phyloP scores from a whole-genome alignment of 1,139 yeast genomes.

The Candida buenavistaensis region DNA sequence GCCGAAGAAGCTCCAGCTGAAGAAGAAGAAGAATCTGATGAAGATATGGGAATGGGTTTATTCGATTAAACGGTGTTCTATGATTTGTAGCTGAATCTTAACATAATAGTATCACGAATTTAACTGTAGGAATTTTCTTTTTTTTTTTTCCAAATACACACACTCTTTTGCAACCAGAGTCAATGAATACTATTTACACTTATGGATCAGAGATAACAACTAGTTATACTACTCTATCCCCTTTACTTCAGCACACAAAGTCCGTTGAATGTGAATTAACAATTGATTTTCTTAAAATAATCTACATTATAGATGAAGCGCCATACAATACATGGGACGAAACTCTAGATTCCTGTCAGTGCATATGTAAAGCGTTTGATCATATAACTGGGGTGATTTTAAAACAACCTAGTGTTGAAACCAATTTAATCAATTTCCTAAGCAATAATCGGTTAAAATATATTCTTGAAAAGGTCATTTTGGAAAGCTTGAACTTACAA shows the following conservation, averaged over 20 bases:
- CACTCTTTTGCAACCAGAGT: slow-evolving; percentile 8
- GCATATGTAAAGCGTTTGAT: not conserved
- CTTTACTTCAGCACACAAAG: not conserved
- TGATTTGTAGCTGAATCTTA: slow-evolving; percentile 8
- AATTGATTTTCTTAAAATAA: slow-evolving; percentile 8
- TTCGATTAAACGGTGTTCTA: slow-evolving; percentile 69
- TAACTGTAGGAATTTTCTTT: not conserved
- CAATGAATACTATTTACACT: not conserved
- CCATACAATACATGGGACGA: slow-evolving; percentile 6
- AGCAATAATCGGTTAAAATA: slow-evolving; percentile 5
- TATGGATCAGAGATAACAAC: slow-evolving; percentile 3
- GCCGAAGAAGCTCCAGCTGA: slow-evolving; percentile 69
- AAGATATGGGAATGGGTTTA: slow-evolving; percentile 97
- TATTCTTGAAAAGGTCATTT: slow-evolving; percentile 3
- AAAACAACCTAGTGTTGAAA: not conserved
- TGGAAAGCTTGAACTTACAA: slow-evolving; percentile 1
- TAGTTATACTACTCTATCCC: not conserved
- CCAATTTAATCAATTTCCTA: slow-evolving; percentile 1
- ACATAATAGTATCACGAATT: too few species aligned
- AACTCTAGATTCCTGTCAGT: slow-evolving; percentile 3
- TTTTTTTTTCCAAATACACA: not conserved
- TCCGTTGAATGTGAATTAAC: slow-evolving; percentile 4
- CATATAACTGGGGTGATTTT: not conserved
- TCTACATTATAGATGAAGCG: slow-evolving; percentile 8
- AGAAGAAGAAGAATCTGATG: slow-evolving; percentile 64